Evolutionary conservation across 2,329 filamentous ascomycete genomes (phyloP), one percentile per base, ranked within the genome.

Genomic region (Aspergillus neoniger): DNA sequence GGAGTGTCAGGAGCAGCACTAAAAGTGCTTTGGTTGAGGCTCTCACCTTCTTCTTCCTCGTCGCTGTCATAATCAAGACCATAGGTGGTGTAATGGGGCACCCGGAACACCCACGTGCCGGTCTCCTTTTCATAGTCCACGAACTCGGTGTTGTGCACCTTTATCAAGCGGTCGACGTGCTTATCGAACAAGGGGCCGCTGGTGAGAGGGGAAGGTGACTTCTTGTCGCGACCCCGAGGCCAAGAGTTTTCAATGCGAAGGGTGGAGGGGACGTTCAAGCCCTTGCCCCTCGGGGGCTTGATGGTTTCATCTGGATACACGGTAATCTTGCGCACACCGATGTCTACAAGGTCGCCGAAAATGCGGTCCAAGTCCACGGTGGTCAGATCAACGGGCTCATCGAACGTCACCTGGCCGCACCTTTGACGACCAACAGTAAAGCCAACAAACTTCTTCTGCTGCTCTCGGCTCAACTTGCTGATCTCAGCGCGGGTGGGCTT

Each of bases 11-110:
- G 82, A 66, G 76, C 80, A 67, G 76, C 78, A 76, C 79, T 82
- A 58, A 83, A 73, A 63, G 78, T 79, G 76, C 81, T 84, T 70
- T 82, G 79, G 59, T 78, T 77, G 79, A 79, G 70, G 79, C 75
- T 72, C 77, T 81, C 77, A 63, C 82, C 81, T 68, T 86, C 86
- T 7, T 82, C 82, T 50, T 88, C 83, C 7, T 86, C 87, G 54
- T 91, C 88, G 28, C 91, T 89, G 48, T 92, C 91, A 55, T 91
- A 91, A 65, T 94, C 90, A 57, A 98, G 83, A 43, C 91, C 93
- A 72, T 99, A 99, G 1, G 92, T 96, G 1, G 94, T 98, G 76
- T 96, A 99, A 76, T 99, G 95, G 70, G 94, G 88, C n/a, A 99
- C 95, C 9, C 83, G 87, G 80, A 99, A 99, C 14, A 86, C 86